Evolutionary conservation across 2,329 filamentous ascomycete species (phyloP).

Genomic region (Aspergillus ochraceoroseus): DNA sequence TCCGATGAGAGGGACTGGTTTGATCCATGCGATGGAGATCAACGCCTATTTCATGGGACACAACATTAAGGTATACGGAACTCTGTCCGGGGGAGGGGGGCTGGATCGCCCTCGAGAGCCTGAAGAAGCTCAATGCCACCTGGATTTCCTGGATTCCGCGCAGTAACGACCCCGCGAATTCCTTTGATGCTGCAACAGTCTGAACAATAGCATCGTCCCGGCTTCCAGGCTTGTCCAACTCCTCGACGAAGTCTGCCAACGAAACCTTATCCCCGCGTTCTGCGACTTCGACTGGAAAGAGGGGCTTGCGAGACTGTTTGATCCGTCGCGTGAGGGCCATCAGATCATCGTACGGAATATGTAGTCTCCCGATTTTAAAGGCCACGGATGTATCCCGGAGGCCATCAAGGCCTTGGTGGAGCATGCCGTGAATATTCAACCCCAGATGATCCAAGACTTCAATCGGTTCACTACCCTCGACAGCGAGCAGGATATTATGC

Average conservation of each 20-base stretch:
- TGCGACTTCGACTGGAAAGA: slow-evolving; percentile 33
- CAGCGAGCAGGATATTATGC: slow-evolving; percentile 81
- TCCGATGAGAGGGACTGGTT: slow-evolving; percentile 88
- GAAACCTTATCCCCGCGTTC: slow-evolving; percentile 57
- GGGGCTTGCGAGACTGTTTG: slow-evolving; percentile 33
- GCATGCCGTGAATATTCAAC: slow-evolving; percentile 83
- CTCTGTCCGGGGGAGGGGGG: slow-evolving; percentile 61
- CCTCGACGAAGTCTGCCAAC: slow-evolving; percentile 68
- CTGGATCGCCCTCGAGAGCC: slow-evolving; percentile 73
- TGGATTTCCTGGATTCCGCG: slow-evolving; percentile 94
- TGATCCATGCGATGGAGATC: slow-evolving; percentile 88
- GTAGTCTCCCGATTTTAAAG: slow-evolving; percentile 83
- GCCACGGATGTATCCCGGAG: slow-evolving; percentile 85
- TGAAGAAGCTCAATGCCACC: slow-evolving; percentile 86
- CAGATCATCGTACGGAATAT: slow-evolving; percentile 86
- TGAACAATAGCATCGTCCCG: slow-evolving; percentile 66
- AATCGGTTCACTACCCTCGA: slow-evolving; percentile 74
- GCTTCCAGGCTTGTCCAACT: slow-evolving; percentile 64
- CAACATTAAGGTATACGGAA: slow-evolving; percentile 77
- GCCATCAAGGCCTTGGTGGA: slow-evolving; percentile 80
- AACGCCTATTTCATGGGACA: slow-evolving; percentile 93
- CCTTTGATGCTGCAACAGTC: slow-evolving; percentile 84
- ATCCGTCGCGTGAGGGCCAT: slow-evolving; percentile 42
- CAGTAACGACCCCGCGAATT: slow-evolving; percentile 83
- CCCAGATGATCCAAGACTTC: slow-evolving; percentile 85